These are phyloP conservation scores for Eucalyptus polyanthemos DNA, from an alignment of 345 rosid species.

Conservation along the genomic window DNA sequence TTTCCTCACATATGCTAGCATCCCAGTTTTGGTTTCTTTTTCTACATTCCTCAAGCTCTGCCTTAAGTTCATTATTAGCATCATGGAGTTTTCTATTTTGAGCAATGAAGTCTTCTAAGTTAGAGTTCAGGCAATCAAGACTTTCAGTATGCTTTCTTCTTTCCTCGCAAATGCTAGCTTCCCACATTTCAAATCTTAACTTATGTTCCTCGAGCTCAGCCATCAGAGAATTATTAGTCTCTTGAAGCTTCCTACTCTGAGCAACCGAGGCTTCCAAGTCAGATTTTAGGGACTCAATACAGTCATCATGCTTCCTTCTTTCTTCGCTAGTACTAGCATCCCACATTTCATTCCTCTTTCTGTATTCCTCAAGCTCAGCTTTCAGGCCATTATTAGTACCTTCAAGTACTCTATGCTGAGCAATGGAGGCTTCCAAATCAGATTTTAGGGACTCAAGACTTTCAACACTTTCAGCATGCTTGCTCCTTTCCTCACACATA, in stretches of 20 bases:
- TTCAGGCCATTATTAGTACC: neutral
- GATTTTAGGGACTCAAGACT: neutral
- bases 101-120: neutral
- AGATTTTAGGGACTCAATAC: neutral
- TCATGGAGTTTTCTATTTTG: neutral
- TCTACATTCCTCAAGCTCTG: neutral
- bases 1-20: slow-evolving; percentile 10
- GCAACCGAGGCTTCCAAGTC: slow-evolving; percentile 2
- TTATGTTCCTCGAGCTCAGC: slow-evolving; percentile 1
- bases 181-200: neutral
- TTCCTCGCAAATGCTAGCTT: slow-evolving; percentile 24
- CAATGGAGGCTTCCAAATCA: neutral
- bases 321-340: slow-evolving; percentile 31
- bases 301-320: slow-evolving; percentile 12
- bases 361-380: slow-evolving; percentile 1
- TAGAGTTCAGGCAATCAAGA: neutral
- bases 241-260: neutral
- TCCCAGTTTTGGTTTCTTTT: neutral
- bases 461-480: neutral
- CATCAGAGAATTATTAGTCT: neutral
- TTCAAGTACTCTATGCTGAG: neutral
- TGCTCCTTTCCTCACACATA: slow-evolving; percentile 4
- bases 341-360: neutral
- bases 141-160: slow-evolving; percentile 9
- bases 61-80: neutral